Percentiles rank a stretch among this genome's conserved stretches.
These are phyloP conservation scores for Scenedesmus sp. DNA, from an alignment of 163 green algal genomes.

Conservation along the genomic window DNA sequence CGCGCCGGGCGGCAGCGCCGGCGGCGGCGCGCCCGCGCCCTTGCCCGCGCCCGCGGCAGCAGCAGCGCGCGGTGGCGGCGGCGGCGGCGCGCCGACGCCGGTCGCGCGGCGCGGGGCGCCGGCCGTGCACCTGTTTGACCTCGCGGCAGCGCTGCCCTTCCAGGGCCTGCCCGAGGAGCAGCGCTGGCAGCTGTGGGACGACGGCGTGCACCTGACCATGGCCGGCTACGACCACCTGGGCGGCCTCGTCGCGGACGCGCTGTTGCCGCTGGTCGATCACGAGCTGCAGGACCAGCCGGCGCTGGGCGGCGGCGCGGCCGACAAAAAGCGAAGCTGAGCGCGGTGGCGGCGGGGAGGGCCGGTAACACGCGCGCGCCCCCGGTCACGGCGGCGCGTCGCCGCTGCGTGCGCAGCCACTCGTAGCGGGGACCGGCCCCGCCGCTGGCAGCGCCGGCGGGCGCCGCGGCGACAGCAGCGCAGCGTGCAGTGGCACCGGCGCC, in stretches of 20 bases:
- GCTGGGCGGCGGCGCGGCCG: too few species aligned
- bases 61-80: neutral
- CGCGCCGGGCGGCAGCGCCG: neutral
- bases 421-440: too few species aligned
- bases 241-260: neutral
- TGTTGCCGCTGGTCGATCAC: slow-evolving; percentile 17
- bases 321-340: too few species aligned
- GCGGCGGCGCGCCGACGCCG: neutral
- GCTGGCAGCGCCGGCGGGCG: too few species aligned
- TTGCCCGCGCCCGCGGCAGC: neutral
- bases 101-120: neutral
- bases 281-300: slow-evolving; percentile 3
- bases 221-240: slow-evolving; percentile 33
- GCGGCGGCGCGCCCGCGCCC: neutral
- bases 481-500: slow-evolving; percentile 1
- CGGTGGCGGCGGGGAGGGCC: too few species aligned
- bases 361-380: too few species aligned
- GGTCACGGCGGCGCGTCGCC: too few species aligned
- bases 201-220: slow-evolving; percentile 40
- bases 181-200: slow-evolving; percentile 31
- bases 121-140: slow-evolving; percentile 23
- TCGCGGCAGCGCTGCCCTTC: slow-evolving; percentile 17
- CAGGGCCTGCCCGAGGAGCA: neutral
- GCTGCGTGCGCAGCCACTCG: too few species aligned
- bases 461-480: slow-evolving; percentile 23